Evolutionary conservation across 306 rosid genomes (phyloP).

Genomic region (Trichosanthes cucumerina): DNA sequence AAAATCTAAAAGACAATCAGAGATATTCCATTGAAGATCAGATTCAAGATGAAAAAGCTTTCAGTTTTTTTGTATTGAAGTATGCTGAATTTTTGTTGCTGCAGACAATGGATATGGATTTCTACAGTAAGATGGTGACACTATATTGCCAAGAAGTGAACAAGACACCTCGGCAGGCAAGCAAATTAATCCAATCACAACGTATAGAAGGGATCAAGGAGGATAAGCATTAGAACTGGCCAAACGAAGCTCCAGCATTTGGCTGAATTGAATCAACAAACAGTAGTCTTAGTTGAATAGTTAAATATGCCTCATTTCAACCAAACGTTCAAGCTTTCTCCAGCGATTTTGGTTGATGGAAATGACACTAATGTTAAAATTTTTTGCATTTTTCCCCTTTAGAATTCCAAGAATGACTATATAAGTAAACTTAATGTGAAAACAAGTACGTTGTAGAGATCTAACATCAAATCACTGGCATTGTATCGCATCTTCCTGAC

Average conservation of each 20-base stretch:
- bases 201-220: conserved; percentile 15
- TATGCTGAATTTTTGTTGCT: conserved; percentile 4
- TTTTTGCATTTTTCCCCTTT: neutral
- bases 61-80: neutral
- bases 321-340: neutral
- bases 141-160: conserved; percentile 30
- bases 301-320: neutral
- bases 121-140: conserved; percentile 32
- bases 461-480: neutral
- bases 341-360: neutral
- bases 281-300: neutral
- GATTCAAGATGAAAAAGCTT: neutral
- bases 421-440: neutral
- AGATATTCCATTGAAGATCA: neutral
- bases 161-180: conserved; percentile 14
- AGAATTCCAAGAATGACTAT: neutral
- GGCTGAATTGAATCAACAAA: neutral
- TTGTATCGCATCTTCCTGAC: neutral
- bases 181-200: conserved; percentile 15
- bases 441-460: neutral
- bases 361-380: neutral
- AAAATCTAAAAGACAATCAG: neutral
- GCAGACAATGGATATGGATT: conserved; percentile 42
- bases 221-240: neutral
- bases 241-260: neutral